Base-by-base conservation (phyloP, 1,139 yeast species). In the Scheffersomyces insectosa region DNA sequence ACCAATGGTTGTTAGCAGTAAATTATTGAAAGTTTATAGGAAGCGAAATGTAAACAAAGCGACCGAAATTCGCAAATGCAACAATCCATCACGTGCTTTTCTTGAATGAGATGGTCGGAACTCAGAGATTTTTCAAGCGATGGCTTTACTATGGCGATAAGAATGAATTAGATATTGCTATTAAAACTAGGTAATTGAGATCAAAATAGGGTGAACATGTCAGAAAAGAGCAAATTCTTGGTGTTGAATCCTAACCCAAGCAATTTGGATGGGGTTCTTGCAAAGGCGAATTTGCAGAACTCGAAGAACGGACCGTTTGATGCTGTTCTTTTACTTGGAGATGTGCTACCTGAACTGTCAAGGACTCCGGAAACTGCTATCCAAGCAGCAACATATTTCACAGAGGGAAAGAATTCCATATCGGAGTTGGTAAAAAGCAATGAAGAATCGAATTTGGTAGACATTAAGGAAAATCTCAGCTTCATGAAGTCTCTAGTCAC, bases 291-390 rank as follows among this genome's bases (percentile, higher is more conserved):
- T 52, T 42, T 65, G 0, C 74, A 83, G 43, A 68, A 82, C 52
- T 47, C 58, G 15, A 83, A 79, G 51, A 81, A 80, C 40, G 89
- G 89, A 0, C 88, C 88, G 0, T 85, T 85, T 56, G 85, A 77
- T 40, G 69, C 77, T 4, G 75, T 79, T 1, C 37, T 84, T 6
- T 56, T 83, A 7, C 50, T 83, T 9, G 87, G 88, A 2, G 77
- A 77, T 48, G 65, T 70, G 3, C 42, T 69, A 4, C 60, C 67
- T 1, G 15, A 33, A 28, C 44, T 37, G 31, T 27, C 44, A 13
- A 23, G 29, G 20, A 40, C 56, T 31, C 70, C 67, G 5, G 36
- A 40, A 1, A 55, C 55, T 1, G 39, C 45, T 9, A 49, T 69
- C 20, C 54, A 53, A 2, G 55, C 55, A 28, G 63, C 73, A 28